Percentiles rank a stretch among this genome's conserved stretches.
phyloP scores from a whole-genome alignment of 805 yeast genomes.

The Candida ortonii region DNA sequence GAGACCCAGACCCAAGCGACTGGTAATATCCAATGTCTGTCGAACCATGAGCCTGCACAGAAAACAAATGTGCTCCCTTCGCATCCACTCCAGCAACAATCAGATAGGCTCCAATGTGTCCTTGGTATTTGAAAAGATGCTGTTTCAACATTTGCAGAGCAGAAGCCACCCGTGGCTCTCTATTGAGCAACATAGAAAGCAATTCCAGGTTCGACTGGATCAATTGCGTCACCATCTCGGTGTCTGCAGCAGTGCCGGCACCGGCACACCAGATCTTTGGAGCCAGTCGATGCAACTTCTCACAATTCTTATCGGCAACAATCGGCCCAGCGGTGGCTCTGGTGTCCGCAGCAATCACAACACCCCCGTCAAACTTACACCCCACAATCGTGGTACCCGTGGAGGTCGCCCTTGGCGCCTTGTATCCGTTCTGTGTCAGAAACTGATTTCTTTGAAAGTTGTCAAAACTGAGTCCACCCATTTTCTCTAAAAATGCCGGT shows the following conservation, averaged over 20 bases:
- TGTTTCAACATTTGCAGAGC: conserved; percentile 92
- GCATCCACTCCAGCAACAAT: conserved; percentile 99
- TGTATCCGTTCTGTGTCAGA: conserved; percentile 64
- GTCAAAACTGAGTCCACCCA: conserved; percentile 92
- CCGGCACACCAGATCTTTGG: conserved; percentile 99
- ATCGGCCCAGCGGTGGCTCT: conserved; percentile 96
- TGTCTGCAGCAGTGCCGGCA: conserved; percentile 99
- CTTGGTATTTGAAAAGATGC: conserved; percentile 94
- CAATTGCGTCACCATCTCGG: conserved; percentile 95
- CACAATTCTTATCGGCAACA: conserved; percentile 98
- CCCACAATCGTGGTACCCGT: conserved; percentile 99
- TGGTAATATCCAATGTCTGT: conserved; percentile 94
- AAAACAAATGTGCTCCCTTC: conserved; percentile 88
- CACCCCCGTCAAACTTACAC: conserved; percentile 89
- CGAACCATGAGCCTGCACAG: conserved; percentile 97
- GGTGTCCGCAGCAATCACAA: conserved; percentile 97
- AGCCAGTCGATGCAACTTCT: conserved; percentile 83
- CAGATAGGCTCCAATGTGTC: conserved; percentile 94
- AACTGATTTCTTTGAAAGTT: conserved; percentile 86
- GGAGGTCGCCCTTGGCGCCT: conserved; percentile 85
- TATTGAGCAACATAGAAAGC: conserved; percentile 77
- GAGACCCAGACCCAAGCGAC: conserved; percentile 92
- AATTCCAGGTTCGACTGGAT: conserved; percentile 88
- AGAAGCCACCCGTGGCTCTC: conserved; percentile 91
- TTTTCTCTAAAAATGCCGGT: no score